Conservation (phyloP, 139 green algal genomes). For the Astrephomene gubernaculifera region DNA sequence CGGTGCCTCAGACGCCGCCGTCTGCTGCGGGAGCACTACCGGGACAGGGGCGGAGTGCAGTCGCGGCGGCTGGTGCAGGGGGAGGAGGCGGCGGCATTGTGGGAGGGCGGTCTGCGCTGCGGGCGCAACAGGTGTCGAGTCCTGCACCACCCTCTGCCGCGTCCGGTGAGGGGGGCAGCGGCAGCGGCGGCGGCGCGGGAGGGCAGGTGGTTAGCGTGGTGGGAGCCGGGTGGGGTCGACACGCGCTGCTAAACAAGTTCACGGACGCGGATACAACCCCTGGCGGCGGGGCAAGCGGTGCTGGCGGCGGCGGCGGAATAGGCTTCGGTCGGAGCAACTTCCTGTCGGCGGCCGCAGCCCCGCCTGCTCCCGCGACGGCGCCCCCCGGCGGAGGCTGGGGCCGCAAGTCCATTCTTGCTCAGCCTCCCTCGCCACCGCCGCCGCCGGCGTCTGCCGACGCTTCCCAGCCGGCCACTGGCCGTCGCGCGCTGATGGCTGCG, state of each 20-base stretch:
- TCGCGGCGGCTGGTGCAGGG: background rate
- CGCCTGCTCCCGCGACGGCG: background rate
- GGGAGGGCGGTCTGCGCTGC: slow-evolving; percentile 7
- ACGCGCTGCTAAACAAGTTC: slow-evolving; percentile 20
- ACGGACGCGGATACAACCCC: background rate
- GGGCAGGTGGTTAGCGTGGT: background rate
- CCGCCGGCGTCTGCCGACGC: background rate
- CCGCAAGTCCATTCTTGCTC: slow-evolving; percentile 12
- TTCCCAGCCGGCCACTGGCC: background rate
- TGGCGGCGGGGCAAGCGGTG: background rate
- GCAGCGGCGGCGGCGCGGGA: background rate
- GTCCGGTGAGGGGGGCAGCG: background rate
- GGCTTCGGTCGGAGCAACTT: slow-evolving; percentile 15
- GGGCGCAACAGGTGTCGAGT: background rate
- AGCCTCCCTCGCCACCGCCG: background rate
- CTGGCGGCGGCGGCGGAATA: background rate
- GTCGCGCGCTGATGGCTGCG: slow-evolving; percentile 2
- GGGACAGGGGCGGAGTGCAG: background rate
- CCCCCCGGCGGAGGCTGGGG: slow-evolving; percentile 24
- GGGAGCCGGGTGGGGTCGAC: slow-evolving; percentile 9
- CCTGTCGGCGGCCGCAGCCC: background rate
- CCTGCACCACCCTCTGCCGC: no score
- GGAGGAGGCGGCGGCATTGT: background rate
- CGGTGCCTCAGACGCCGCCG: background rate
- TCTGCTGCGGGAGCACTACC: background rate